Conservation (phyloP, 2,329 filamentous ascomycete species). For the Colletotrichum lindemuthianum region DNA sequence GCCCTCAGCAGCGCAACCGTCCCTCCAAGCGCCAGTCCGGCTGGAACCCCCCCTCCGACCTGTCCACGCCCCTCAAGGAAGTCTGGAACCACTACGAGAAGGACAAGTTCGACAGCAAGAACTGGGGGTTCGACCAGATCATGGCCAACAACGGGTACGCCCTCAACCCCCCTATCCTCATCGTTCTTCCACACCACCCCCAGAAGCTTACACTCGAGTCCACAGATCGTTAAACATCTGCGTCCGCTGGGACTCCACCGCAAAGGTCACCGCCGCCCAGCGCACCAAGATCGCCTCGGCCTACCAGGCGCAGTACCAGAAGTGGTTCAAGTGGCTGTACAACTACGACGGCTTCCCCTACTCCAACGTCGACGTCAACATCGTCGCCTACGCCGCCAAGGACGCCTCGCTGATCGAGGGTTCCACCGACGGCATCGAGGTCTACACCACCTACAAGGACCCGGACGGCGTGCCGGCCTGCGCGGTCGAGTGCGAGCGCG, state of each 20-base stretch:
- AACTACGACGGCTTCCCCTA: slow-evolving; percentile 56
- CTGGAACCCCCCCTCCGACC: slow-evolving; percentile 42
- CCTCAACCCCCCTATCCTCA: background rate
- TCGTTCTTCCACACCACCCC: no score
- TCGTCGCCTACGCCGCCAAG: slow-evolving; percentile 55
- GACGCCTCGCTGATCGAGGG: slow-evolving; percentile 49
- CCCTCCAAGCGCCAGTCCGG: slow-evolving; percentile 41
- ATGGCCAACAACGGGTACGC: slow-evolving; percentile 39
- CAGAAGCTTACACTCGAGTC: background rate
- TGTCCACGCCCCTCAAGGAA: slow-evolving; percentile 40
- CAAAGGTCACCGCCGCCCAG: slow-evolving; percentile 48
- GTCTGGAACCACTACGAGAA: slow-evolving; percentile 44
- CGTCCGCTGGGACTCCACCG: slow-evolving; percentile 55
- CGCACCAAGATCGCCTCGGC: slow-evolving; percentile 49
- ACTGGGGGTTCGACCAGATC: slow-evolving; percentile 47
- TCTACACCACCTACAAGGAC: slow-evolving; percentile 52
- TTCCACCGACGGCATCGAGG: slow-evolving; percentile 46
- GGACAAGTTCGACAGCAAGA: slow-evolving; percentile 41
- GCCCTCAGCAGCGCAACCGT: slow-evolving; percentile 37
- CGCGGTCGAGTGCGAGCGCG: slow-evolving; percentile 50
- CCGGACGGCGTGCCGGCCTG: slow-evolving; percentile 52
- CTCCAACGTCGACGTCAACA: slow-evolving; percentile 48
- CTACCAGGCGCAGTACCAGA: slow-evolving; percentile 48
- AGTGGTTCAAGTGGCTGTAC: slow-evolving; percentile 55
- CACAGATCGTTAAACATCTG: slow-evolving; percentile 48